These are phyloP conservation scores for Solanum pennellii DNA, from an alignment of 257 asterid genomes.

Conservation along the genomic window DNA sequence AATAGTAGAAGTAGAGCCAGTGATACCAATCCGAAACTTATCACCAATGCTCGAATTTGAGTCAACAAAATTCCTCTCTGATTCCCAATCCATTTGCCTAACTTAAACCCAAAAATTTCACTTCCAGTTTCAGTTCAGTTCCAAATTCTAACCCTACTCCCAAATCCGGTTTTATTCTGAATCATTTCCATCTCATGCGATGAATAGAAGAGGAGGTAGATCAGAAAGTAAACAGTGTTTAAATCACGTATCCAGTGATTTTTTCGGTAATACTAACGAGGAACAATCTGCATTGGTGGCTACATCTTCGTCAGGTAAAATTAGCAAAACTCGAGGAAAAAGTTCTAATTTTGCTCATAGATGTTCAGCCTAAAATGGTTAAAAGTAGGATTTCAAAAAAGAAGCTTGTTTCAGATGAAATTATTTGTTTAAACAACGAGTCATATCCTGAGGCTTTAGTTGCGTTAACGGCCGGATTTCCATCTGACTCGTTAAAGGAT, in stretches of 20 bases:
- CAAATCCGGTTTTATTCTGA: not conserved
- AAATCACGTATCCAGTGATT: not conserved
- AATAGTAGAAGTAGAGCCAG: conserved; percentile 8
- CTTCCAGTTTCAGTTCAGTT: not conserved
- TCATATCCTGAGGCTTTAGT: not conserved
- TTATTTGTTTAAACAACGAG: not conserved
- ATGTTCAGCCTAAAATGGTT: not conserved
- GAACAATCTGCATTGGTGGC: not conserved
- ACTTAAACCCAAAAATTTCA: not conserved
- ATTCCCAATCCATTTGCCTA: no score
- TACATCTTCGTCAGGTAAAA: not conserved
- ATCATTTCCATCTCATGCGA: not conserved
- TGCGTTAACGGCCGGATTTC: not conserved
- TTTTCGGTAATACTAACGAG: not conserved
- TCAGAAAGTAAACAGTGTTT: not conserved
- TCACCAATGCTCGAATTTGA: not conserved
- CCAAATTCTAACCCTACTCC: not conserved
- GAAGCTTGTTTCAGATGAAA: not conserved
- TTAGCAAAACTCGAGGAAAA: not conserved
- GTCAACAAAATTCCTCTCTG: no score
- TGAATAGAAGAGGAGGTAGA: not conserved
- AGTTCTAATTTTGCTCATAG: not conserved
- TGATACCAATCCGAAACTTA: conserved; percentile 39
- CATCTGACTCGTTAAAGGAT: not conserved
- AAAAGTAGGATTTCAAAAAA: not conserved